Base-by-base conservation (phyloP, 202 grass and related monocot genomes). In the Panicum virgatum region DNA sequence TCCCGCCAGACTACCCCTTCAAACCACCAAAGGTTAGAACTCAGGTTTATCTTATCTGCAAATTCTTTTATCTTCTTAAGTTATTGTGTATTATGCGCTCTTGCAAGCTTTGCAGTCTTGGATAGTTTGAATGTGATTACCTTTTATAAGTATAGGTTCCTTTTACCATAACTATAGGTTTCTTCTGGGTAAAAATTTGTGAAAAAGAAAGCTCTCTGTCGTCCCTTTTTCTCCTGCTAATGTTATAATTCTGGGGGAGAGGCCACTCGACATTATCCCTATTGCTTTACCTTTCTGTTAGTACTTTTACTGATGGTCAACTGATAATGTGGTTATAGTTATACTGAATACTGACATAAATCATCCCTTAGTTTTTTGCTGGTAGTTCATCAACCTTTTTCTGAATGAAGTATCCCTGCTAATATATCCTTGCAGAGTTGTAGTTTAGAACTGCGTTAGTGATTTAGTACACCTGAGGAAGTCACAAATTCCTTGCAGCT, bases 1-100 rank as follows among this genome's bases (percentile, higher is more conserved):
- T 94, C 66, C 92, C 92, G 11, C 92, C 92, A 1, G 92, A 94
- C 51, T 94, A 94, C 39, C 92, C 92, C 48, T 94, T 94, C 80
- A 94, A 94, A n/a, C 92, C 92, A 18, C 92, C 92, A 1, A 94
- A 94, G 92, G 92, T 66, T 72, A 36, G 72, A 64, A 66, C 22
- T 18, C 29, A 66, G 62, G 11, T 20, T 15, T 27, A 44, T 84
- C n/a, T 37, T 75, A 43, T 69, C 43, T 73, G 8, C 38, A 79
- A 29, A n/a, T 19, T 61, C 27, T 46, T 15, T 48, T 36, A 47
- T 34, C 3, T 70, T 47, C 5, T 48, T 10, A 12, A 40, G 26
- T 44, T 37, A 12, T 75, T 1, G 5, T 57, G 14, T 50, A 52
- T 45, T 58, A 26, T 78, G 45, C 14, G 1, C 25, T 64, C 38